These are phyloP conservation scores for Irpex rosettiformis DNA, from an alignment of 1,284 basidiomycete genomes.

Conservation along the genomic window DNA sequence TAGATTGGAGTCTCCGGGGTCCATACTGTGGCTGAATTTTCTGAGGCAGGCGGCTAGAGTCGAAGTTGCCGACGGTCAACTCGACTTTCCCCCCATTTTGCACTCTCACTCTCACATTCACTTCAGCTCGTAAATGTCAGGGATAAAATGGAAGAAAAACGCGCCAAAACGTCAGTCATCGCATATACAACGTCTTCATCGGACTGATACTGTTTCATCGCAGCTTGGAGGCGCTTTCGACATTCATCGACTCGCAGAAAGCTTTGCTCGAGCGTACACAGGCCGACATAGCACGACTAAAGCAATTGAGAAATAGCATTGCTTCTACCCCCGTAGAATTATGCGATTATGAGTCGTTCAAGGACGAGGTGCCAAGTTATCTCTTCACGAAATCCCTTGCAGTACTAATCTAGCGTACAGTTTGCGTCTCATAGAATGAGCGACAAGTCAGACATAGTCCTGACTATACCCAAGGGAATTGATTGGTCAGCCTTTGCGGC, in stretches of 20 bases:
- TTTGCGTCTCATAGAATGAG: conserved; percentile 38
- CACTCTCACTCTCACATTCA: background rate
- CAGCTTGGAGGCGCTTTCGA: conserved; percentile 64
- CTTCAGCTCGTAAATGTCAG: conserved; percentile 24
- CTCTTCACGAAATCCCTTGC: conserved; percentile 13
- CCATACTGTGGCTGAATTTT: background rate
- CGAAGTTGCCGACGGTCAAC: background rate
- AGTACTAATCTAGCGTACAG: conserved; percentile 32
- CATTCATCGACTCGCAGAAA: conserved; percentile 59
- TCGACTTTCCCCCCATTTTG: background rate
- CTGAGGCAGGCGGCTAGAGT: background rate
- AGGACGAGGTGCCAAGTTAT: conserved; percentile 29
- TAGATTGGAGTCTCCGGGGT: background rate
- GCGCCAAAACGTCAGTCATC: conserved; percentile 52
- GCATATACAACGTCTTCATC: background rate
- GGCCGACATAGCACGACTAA: conserved; percentile 55
- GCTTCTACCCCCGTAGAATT: conserved; percentile 30
- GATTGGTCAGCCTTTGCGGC: conserved; percentile 50
- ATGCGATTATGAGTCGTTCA: conserved; percentile 23
- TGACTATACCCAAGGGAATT: conserved; percentile 39
- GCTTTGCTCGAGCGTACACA: conserved; percentile 53
- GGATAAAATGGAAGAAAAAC: conserved; percentile 47
- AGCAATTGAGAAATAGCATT: conserved; percentile 37
- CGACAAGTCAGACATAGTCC: conserved; percentile 35
- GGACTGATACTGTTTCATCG: conserved; percentile 13